phyloP scores from a whole-genome alignment of 805 yeast genomes.

The Myxozyma melibiosi region DNA sequence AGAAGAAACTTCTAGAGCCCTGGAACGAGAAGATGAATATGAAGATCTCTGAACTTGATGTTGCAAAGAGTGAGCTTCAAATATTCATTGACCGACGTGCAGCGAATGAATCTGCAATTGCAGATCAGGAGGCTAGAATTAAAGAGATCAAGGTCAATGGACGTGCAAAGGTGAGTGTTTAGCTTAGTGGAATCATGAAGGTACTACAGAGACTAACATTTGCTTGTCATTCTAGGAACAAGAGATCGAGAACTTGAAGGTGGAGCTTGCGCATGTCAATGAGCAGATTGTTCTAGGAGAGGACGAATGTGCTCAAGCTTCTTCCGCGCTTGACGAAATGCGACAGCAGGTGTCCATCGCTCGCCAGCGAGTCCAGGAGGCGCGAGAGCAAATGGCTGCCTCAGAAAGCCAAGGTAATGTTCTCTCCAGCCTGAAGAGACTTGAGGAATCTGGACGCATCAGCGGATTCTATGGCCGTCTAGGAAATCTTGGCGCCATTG shows the following conservation, averaged over 20 bases:
- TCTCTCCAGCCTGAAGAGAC: conserved; percentile 62
- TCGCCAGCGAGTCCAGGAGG: conserved; percentile 68
- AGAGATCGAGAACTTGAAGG: conserved; percentile 49
- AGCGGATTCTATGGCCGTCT: conserved; percentile 68
- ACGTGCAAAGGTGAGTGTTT: conserved; percentile 44
- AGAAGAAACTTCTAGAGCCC: conserved; percentile 75
- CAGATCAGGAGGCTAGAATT: conserved; percentile 49
- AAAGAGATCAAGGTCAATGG: conserved; percentile 53
- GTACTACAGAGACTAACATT: too few species aligned
- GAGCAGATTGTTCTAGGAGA: conserved; percentile 63
- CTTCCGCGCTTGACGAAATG: conserved; percentile 54
- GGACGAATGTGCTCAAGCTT: conserved; percentile 56
- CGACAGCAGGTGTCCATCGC: conserved; percentile 54
- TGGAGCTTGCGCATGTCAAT: conserved; percentile 52
- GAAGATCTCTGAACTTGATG: conserved; percentile 63
- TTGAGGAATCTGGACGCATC: conserved; percentile 79
- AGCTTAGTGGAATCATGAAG: too few species aligned
- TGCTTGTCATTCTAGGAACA: conserved; percentile 41
- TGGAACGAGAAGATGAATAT: conserved; percentile 71
- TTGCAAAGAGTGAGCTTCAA: conserved; percentile 67
- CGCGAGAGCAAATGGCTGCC: conserved; percentile 58
- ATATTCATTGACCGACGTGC: conserved; percentile 54
- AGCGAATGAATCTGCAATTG: conserved; percentile 50
- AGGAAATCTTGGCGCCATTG: conserved; percentile 91
- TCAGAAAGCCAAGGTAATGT: conserved; percentile 74